phyloP scores from a whole-genome alignment of 208 protist species.

The Leishmania aethiopica region DNA sequence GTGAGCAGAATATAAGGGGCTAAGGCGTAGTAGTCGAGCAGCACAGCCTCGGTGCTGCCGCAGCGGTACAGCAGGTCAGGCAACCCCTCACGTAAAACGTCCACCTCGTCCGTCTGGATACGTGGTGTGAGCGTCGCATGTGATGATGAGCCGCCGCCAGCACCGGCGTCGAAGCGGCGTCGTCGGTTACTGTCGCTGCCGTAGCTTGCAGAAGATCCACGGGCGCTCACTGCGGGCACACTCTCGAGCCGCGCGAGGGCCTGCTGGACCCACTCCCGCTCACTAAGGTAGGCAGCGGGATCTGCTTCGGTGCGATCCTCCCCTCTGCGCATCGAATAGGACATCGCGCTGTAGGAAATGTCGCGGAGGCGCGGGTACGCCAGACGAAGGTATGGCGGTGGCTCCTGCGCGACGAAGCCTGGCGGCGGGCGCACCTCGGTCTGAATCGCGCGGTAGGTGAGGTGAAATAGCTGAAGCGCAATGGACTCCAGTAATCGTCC shows the following conservation, averaged over 20 bases:
- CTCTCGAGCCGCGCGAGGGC: conserved; percentile 31
- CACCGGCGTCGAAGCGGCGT: not conserved
- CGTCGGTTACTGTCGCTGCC: not conserved
- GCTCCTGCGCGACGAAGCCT: conserved; percentile 58
- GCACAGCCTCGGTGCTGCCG: conserved; percentile 40
- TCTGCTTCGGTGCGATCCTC: not conserved
- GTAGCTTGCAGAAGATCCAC: not conserved
- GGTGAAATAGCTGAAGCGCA: conserved; percentile 48
- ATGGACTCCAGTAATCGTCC: conserved; percentile 48
- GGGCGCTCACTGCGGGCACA: not conserved
- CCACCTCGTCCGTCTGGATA: conserved; percentile 36
- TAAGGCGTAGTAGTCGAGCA: conserved; percentile 72
- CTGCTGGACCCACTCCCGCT: conserved; percentile 31
- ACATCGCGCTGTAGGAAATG: not conserved
- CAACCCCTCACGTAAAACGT: conserved; percentile 72
- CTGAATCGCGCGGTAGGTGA: conserved; percentile 47
- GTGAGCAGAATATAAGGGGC: conserved; percentile 70
- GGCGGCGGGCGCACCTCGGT: conserved; percentile 54
- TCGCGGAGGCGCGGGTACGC: conserved; percentile 76
- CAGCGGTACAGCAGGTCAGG: conserved; percentile 53
- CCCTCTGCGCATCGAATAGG: not conserved
- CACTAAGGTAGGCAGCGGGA: conserved; percentile 1
- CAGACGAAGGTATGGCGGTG: conserved; percentile 56
- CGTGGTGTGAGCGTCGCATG: not conserved
- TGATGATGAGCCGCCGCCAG: not conserved